Base-by-base conservation (phyloP, 73 alveolate genomes). In the Tetrahymena malaccensis region DNA sequence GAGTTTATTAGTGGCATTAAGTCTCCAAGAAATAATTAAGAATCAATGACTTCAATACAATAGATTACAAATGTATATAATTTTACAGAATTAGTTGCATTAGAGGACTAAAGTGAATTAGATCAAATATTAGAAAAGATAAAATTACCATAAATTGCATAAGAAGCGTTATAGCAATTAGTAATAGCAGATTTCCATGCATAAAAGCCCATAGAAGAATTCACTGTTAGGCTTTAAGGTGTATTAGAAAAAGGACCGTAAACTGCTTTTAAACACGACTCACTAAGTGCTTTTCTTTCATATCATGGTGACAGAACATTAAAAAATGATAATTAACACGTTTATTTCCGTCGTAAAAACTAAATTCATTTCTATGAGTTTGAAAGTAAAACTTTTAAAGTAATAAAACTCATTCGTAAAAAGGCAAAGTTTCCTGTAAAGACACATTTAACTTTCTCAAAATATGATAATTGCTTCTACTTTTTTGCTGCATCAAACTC, bases 261-360 rank as follows among this genome's bases (percentile, higher is more conserved):
- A 94, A 94, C 96, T 21, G 58, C 93, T 94, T 94, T 94, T 34
- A 94, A 94, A 37, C 93, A 94, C 43, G 96, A 94, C 85, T 84
- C 95, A 12, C 43, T 94, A 19, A 94, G 96, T 33, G 96, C 96
- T 10, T 94, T 37, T 84, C 85, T 94, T 27, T 43, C 93, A 70
- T 94, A 94, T 43, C 96, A 94, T 43, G 93, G 94, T 10, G 95
- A 38, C 37, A 94, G 83, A 25, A 40, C 70, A 8, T 34, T 94
- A 10, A 43, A 94, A 85, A 85, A 94, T 10, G 94, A 84, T 43
- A 55, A 85, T 40, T 85, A 85, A 15, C 93, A 84, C 44, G 58
- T 94, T 35, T 94, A 94, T 43, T 94, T 94, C 38, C 93, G 95
- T 11, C 84, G 93, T 31, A 94, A 94, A 84, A 94, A 94, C 85